Evolutionary conservation across 108 stramenopile species (phyloP), one percentile per base, ranked within the genome.

Genomic region (Discostella stelligeroides): DNA sequence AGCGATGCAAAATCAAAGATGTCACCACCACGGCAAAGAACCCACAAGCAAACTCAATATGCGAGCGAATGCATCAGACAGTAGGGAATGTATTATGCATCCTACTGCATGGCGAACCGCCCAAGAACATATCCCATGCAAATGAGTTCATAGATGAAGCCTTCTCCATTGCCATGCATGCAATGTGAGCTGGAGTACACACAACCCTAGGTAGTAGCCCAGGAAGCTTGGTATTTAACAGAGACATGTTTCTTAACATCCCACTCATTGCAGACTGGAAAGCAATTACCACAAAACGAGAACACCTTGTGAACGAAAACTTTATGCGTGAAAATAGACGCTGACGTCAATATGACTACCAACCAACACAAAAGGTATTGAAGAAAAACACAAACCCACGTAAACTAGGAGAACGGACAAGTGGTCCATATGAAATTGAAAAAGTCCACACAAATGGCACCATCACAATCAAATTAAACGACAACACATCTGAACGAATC

Each of bases 391-490:
- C 51, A 30, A 53, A 70, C 17, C 69, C 70, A 2, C 54, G 12
- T 37, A 80, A 76, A 40, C 58, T 84, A 6, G 62, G 68, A 47
- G 25, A 29, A 23, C 41, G 65, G 43, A 30, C 57, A 1, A 25
- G 34, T 13, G 84, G 84, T 21, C 81, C 84, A n/a, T 85, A 70
- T 45, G 1, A 14, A 1, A 70, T 85, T 29, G 29, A 21, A 23
- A 56, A 40, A 45, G 77, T 79, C 21, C 73, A 71, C 18, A 43
- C 59, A 8, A 85, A 85, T 75, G 80, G 80, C 3, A 82, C 67
- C 12, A 8, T 85, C 3, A 70, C 70, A 13, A 70, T 80, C 9
- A 8, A 63, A 47, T 58, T 69, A 1, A 14, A 50, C 37, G 10
- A 25, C 29, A 34, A 34, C 9, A 17, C 18, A 8, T 17, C 57